phyloP scores from a whole-genome alignment of 2,329 filamentous ascomycete genomes.

The Elsinoe batatas region DNA sequence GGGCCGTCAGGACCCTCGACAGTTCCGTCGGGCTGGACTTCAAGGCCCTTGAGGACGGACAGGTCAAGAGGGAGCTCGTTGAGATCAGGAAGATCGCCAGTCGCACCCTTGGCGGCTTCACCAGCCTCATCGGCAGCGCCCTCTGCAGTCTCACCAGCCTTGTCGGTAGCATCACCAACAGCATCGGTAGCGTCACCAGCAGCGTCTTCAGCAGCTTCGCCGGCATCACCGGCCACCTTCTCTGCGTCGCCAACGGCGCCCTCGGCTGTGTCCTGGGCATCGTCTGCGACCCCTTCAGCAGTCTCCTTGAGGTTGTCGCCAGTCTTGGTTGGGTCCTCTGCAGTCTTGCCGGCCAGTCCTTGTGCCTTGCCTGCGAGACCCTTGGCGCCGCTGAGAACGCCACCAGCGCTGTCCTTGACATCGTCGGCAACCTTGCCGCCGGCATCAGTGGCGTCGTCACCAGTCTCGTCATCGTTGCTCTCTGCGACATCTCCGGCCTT shows the following conservation, averaged over 20 bases:
- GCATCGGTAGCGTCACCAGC: constrained; percentile 25
- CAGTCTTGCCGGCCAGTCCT: constrained; percentile 36
- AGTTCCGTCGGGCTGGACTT: constrained; percentile 45
- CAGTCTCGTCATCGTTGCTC: constrained; percentile 19
- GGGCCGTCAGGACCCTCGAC: constrained; percentile 42
- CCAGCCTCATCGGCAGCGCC: constrained; percentile 14
- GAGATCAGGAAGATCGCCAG: constrained; percentile 23
- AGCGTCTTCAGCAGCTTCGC: constrained; percentile 21
- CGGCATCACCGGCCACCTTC: constrained; percentile 20
- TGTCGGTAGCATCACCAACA: constrained; percentile 25
- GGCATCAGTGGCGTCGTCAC: constrained; percentile 20
- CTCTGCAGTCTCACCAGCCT: constrained; percentile 17
- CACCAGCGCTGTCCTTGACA: constrained; percentile 25
- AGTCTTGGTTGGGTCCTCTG: constrained; percentile 29
- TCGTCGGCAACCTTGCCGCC: constrained; percentile 26
- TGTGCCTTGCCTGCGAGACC: constrained; percentile 39
- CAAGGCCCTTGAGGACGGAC: constrained; percentile 39
- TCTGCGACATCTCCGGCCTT: constrained; percentile 31
- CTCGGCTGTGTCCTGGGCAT: constrained; percentile 27
- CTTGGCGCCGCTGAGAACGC: constrained; percentile 35
- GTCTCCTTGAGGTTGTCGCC: constrained; percentile 30
- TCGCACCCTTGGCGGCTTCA: constrained; percentile 23
- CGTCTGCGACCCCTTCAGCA: constrained; percentile 25
- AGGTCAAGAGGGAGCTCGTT: constrained; percentile 35
- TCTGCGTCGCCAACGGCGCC: constrained; percentile 16